Evolutionary conservation across 2,329 filamentous ascomycete genomes (phyloP).

Genomic region (Geosmithia flava): DNA sequence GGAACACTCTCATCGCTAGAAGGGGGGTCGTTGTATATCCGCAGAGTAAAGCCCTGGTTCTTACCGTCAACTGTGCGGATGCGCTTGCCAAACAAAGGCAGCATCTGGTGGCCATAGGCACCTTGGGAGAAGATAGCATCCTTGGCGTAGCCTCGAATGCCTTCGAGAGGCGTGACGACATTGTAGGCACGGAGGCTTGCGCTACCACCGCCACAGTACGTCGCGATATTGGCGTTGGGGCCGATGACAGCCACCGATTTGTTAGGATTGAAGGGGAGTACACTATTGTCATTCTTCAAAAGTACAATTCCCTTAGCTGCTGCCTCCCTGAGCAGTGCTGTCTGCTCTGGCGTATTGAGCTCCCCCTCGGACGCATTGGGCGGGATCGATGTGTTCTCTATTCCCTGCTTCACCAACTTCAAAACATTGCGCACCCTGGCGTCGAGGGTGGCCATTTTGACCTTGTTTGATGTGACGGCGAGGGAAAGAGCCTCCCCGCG

Average conservation of each 20-base stretch:
- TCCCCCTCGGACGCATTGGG: slow-evolving; percentile 32
- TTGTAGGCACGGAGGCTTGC: slow-evolving; percentile 50
- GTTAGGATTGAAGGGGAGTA: slow-evolving; percentile 51
- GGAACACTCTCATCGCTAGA: slow-evolving; percentile 8
- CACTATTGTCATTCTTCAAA: slow-evolving; percentile 55
- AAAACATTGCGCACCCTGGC: slow-evolving; percentile 45
- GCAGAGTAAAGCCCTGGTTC: slow-evolving; percentile 47
- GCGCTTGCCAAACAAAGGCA: slow-evolving; percentile 12
- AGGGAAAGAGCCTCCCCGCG: slow-evolving; percentile 38
- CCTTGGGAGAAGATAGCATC: slow-evolving; percentile 45
- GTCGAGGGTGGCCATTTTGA: slow-evolving; percentile 40
- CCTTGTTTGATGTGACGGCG: slow-evolving; percentile 42
- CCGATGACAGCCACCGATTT: slow-evolving; percentile 48
- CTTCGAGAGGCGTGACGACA: slow-evolving; percentile 60
- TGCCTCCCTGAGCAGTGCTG: slow-evolving; percentile 49
- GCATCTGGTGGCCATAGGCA: slow-evolving; percentile 47
- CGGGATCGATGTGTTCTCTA: slow-evolving; percentile 16
- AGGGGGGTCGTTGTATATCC: slow-evolving; percentile 35
- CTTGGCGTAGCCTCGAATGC: slow-evolving; percentile 38
- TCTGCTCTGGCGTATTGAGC: slow-evolving; percentile 47
- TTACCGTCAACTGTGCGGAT: slow-evolving; percentile 5
- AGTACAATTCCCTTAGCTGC: slow-evolving; percentile 61
- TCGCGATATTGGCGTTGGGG: slow-evolving; percentile 42
- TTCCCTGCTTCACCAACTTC: slow-evolving; percentile 37
- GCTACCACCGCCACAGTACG: slow-evolving; percentile 53